Evolutionary conservation across 352 stramenopile species (phyloP).

Genomic region (Phytophthora macrochlamydospora): DNA sequence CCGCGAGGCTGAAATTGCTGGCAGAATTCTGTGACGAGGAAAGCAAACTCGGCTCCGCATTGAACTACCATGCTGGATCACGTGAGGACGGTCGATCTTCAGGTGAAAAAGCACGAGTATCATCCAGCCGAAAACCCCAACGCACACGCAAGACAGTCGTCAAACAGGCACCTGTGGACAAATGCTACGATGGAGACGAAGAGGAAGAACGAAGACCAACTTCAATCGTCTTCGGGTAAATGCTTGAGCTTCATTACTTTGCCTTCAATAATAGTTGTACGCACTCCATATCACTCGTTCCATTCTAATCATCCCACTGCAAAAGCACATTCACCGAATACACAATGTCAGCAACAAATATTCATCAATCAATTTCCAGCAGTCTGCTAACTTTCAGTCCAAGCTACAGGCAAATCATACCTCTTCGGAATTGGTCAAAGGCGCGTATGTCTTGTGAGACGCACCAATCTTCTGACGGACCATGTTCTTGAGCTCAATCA

Average conservation of each 20-base stretch:
- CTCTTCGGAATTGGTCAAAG: slow-evolving; percentile 65
- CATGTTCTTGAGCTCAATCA: slow-evolving; percentile 79
- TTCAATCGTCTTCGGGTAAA: slow-evolving; percentile 53
- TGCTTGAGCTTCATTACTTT: slow-evolving; percentile 6
- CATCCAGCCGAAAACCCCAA: slow-evolving; percentile 7
- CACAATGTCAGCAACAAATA: slow-evolving; percentile 7
- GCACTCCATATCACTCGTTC: neutral
- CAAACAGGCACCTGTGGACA: neutral
- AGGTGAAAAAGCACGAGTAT: slow-evolving; percentile 6
- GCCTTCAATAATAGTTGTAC: slow-evolving; percentile 5
- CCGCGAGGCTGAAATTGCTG: slow-evolving; percentile 68
- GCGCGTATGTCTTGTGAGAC: slow-evolving; percentile 61
- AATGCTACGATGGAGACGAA: slow-evolving; percentile 9
- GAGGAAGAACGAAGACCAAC: slow-evolving; percentile 20
- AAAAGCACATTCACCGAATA: slow-evolving; percentile 1
- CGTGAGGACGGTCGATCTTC: slow-evolving; percentile 5
- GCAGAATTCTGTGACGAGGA: slow-evolving; percentile 86
- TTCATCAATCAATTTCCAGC: neutral
- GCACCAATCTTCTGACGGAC: slow-evolving; percentile 64
- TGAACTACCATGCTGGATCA: slow-evolving; percentile 19
- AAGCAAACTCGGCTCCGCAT: slow-evolving; percentile 59
- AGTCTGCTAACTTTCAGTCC: neutral
- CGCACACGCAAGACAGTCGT: neutral
- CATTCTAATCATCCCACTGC: slow-evolving; percentile 31
- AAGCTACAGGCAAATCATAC: slow-evolving; percentile 9